These are phyloP conservation scores for Arachnomyces sp. DNA, from an alignment of 2,329 filamentous ascomycete species.

Conservation along the genomic window DNA sequence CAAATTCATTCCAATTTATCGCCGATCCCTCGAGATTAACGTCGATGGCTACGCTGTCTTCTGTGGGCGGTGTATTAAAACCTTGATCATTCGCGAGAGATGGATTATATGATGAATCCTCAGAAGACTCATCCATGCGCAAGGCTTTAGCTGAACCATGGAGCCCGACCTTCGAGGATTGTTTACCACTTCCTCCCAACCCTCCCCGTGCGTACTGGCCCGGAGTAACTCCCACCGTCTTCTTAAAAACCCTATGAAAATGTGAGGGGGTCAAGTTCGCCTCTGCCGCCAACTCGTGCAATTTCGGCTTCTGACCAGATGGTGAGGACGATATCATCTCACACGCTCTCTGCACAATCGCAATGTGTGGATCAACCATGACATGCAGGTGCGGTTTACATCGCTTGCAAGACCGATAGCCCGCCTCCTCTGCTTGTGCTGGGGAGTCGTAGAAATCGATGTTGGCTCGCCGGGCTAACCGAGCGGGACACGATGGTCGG, in stretches of 20 bases:
- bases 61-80: not conserved
- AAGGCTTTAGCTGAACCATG: too few species aligned
- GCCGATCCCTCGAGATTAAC: not conserved
- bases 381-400: conserved; percentile 41
- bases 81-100: too few species aligned
- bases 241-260: conserved; percentile 51
- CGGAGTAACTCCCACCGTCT: conserved; percentile 44
- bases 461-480: conserved; percentile 52
- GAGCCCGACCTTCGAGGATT: conserved; percentile 1
- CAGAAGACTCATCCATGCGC: too few species aligned
- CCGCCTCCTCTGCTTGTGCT: conserved; percentile 40
- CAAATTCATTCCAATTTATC: conserved; percentile 31
- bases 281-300: conserved; percentile 41
- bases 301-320: conserved; percentile 23
- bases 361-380: conserved; percentile 24
- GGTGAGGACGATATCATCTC: conserved; percentile 21
- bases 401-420: conserved; percentile 50
- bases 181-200: conserved; percentile 12
- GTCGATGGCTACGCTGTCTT: not conserved
- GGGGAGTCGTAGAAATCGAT: conserved; percentile 48
- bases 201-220: conserved; percentile 28
- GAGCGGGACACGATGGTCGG: conserved; percentile 47
- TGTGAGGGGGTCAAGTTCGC: conserved; percentile 45
- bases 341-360: conserved; percentile 25
- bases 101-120: too few species aligned